These are phyloP conservation scores for Apiotrichum veenhuisii DNA, from an alignment of 1,284 basidiomycete species.

Conservation along the genomic window DNA sequence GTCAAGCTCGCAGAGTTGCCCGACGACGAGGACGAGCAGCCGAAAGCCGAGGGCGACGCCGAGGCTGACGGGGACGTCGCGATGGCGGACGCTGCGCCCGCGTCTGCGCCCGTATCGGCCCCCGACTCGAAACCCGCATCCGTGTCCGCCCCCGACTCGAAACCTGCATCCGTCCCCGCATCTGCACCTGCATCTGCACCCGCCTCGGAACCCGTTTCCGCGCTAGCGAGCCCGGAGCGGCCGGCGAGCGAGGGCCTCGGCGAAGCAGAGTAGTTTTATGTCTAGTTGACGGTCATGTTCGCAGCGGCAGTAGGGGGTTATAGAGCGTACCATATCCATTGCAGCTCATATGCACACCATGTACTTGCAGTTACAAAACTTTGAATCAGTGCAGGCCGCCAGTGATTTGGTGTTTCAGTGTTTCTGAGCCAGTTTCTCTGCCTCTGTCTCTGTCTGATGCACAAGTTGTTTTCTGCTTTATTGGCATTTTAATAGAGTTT, in stretches of 20 bases:
- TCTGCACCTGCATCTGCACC: neutral
- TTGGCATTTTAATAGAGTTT: too few species aligned
- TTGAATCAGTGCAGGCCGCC: too few species aligned
- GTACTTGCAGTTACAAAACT: too few species aligned
- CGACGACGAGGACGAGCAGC: neutral
- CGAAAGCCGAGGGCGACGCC: neutral
- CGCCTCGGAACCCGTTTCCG: neutral
- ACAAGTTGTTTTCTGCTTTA: too few species aligned
- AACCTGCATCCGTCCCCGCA: too few species aligned
- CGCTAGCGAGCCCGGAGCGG: neutral
- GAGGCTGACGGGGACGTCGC: neutral
- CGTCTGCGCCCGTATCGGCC: neutral
- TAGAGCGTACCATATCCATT: neutral
- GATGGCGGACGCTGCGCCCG: neutral
- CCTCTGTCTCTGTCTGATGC: too few species aligned
- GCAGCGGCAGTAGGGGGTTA: too few species aligned
- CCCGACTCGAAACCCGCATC: neutral
- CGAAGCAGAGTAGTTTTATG: conserved; percentile 4
- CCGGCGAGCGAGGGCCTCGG: conserved; percentile 6
- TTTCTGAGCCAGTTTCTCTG: too few species aligned
- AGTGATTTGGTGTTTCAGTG: too few species aligned
- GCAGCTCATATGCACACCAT: too few species aligned
- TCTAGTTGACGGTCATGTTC: too few species aligned
- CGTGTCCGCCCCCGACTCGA: neutral
- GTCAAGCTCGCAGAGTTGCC: conserved; percentile 5